These are phyloP conservation scores for rapeseed (Brassica napus) DNA, from an alignment of 345 rosid genomes.

Conservation along the genomic window Da-Ae NC_063437.1:17924001-17924500, in stretches of 20 bases:
- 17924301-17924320: background rate
- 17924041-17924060: no score
- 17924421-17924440: slow-evolving; percentile 16
- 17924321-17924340: background rate
- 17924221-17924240: no score
- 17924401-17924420: slow-evolving; percentile 1
- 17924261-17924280: background rate
- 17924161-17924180: no score
- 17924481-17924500: slow-evolving; percentile 40
- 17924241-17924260: background rate
- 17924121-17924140: no score
- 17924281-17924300: background rate
- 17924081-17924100: no score
- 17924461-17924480: slow-evolving; percentile 40
- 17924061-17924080: no score
- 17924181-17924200: no score
- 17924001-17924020: no score
- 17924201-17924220: background rate
- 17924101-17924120: no score
- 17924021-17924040: no score
- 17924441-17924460: slow-evolving; percentile 37
- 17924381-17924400: background rate
- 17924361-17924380: background rate
- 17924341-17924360: background rate
- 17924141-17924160: no score